A percentile compares a stretch with the other conserved stretches of the same genome.
phyloP scores from a whole-genome alignment of 768 basidiomycete genomes.

The Tricholoma saponaceum region DNA sequence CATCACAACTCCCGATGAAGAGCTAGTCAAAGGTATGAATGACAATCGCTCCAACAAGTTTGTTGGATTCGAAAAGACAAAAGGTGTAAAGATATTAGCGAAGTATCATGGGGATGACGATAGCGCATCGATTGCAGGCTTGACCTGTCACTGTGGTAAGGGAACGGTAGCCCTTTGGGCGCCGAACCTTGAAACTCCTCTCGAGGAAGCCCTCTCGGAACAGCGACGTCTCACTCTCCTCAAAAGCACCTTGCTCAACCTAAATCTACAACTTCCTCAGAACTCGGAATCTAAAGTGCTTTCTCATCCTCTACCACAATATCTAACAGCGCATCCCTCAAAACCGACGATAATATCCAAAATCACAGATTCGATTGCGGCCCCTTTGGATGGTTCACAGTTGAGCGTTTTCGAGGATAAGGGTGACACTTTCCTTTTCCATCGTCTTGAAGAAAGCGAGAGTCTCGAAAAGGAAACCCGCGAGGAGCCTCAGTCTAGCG shows the following conservation, averaged over 20 bases:
- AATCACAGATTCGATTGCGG: constrained; percentile 33
- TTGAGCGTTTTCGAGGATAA: constrained; percentile 50
- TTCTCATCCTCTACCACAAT: constrained; percentile 52
- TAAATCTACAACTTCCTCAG: constrained; percentile 40
- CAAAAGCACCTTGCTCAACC: constrained; percentile 25
- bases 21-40: constrained; percentile 24
- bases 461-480: constrained; percentile 27
- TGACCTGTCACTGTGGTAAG: constrained; percentile 30
- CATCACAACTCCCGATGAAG: constrained; percentile 19
- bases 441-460: constrained; percentile 30
- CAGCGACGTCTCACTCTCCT: constrained; percentile 23
- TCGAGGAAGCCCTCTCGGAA: constrained; percentile 31
- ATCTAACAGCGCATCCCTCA: constrained; percentile 45
- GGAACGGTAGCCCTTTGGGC: constrained; percentile 57
- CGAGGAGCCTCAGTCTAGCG: constrained; percentile 16
- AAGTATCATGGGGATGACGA: constrained; percentile 18
- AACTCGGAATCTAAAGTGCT: constrained; percentile 24
- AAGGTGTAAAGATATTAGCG: constrained; percentile 27
- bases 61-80: constrained; percentile 24
- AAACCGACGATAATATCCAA: constrained; percentile 36
- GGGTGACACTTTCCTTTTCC: constrained; percentile 70
- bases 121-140: constrained; percentile 26
- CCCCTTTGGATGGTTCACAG: constrained; percentile 24
- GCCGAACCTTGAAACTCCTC: constrained; percentile 54
- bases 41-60: constrained; percentile 22